These are phyloP conservation scores for Amanita thiersii DNA, from an alignment of 768 basidiomycete species.

Conservation along the genomic window DNA sequence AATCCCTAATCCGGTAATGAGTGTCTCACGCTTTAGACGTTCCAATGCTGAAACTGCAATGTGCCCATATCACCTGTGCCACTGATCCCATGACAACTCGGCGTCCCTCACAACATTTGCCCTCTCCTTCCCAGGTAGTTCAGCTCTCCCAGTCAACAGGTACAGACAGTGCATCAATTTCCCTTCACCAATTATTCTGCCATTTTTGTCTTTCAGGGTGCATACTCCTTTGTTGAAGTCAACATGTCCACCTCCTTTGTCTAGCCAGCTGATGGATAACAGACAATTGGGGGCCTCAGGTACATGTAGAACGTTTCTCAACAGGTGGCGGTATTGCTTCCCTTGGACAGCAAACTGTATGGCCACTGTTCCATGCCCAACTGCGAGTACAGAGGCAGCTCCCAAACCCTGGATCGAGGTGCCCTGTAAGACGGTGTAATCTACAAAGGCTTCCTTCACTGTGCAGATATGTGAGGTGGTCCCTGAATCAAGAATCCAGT, in stretches of 20 bases:
- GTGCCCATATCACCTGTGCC: background rate
- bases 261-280: background rate
- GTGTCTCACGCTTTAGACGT: slow-evolving; percentile 3
- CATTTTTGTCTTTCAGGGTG: background rate
- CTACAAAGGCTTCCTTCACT: background rate
- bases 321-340: too few relatives aligned
- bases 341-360: too few relatives aligned
- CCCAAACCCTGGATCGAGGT: too few relatives aligned
- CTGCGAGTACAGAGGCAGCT: too few relatives aligned
- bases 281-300: background rate
- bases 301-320: background rate
- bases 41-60: slow-evolving; percentile 1
- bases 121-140: too few relatives aligned
- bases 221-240: background rate
- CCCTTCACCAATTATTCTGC: background rate
- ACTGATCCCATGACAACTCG: slow-evolving; percentile 1
- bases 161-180: background rate
- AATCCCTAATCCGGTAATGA: background rate
- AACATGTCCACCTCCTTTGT: too few relatives aligned
- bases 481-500: background rate
- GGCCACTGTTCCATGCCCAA: too few relatives aligned
- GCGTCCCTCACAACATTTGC: background rate
- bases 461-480: background rate
- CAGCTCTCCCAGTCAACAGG: background rate
- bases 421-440: background rate